Percentiles rank a stretch among this genome's conserved stretches.
These are phyloP conservation scores for Cercospora berteroae DNA, from an alignment of 2,329 filamentous ascomycete genomes.

Conservation along the genomic window DNA sequence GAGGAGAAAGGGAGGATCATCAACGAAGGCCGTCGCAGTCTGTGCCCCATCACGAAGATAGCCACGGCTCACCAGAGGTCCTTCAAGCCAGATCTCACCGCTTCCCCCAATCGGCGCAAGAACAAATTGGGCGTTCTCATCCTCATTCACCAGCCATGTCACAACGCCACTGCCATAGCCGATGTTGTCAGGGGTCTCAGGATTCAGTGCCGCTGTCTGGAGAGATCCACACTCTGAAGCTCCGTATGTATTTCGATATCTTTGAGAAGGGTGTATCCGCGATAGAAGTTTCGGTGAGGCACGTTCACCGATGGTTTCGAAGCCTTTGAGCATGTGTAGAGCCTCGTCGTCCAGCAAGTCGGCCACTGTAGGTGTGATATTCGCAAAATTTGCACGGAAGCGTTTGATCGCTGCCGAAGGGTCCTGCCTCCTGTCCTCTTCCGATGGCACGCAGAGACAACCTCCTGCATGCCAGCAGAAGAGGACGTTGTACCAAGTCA, in stretches of 20 bases:
- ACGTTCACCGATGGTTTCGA: slow-evolving; percentile 2
- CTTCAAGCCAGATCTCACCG: slow-evolving; percentile 50
- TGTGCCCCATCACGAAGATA: slow-evolving; percentile 41
- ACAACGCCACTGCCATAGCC: slow-evolving; percentile 3
- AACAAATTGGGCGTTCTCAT: slow-evolving; percentile 13
- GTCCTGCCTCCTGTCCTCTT: slow-evolving; percentile 1
- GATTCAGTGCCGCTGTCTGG: neutral
- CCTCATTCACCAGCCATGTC: slow-evolving; percentile 21
- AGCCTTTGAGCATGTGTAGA: slow-evolving; percentile 3
- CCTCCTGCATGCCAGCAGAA: slow-evolving; percentile 6
- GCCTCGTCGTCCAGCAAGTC: slow-evolving; percentile 9
- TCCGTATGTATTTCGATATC: slow-evolving; percentile 4
- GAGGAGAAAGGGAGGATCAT: slow-evolving; percentile 19
- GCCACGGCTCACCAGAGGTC: slow-evolving; percentile 46
- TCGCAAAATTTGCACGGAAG: slow-evolving; percentile 9
- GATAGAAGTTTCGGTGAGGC: slow-evolving; percentile 6
- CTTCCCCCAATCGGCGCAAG: slow-evolving; percentile 16
- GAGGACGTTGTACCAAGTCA: slow-evolving; percentile 19
- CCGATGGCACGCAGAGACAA: slow-evolving; percentile 2
- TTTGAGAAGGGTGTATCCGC: neutral
- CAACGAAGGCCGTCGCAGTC: slow-evolving; percentile 34
- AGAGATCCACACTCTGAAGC: slow-evolving; percentile 3
- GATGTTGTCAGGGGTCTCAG: neutral
- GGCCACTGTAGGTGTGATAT: slow-evolving; percentile 12
- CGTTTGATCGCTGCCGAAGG: slow-evolving; percentile 1